Evolutionary conservation across 345 rosid genomes (phyloP).

Genomic region (Lepidium africanum): DNA sequence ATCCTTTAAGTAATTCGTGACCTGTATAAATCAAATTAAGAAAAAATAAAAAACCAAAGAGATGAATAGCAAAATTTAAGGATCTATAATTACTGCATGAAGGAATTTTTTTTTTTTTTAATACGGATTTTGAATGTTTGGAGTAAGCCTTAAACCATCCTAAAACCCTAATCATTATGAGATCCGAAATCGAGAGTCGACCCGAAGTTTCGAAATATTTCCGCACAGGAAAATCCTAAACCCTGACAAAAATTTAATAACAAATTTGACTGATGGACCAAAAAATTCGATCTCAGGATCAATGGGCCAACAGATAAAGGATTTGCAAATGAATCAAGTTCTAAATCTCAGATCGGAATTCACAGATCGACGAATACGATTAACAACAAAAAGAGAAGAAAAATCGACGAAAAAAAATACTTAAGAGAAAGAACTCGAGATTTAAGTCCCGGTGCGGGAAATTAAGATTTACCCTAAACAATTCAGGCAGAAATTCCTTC

Average conservation of each 20-base stretch:
- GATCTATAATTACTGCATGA: too few species aligned
- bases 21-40: slow-evolving; percentile 7
- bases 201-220: neutral
- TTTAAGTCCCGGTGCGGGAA: neutral
- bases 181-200: slow-evolving; percentile 11
- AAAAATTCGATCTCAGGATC: neutral
- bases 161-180: slow-evolving; percentile 17
- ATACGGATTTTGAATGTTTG: neutral
- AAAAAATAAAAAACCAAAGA: too few species aligned
- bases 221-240: slow-evolving; percentile 14
- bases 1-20: neutral
- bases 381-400: neutral
- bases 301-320: neutral
- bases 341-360: slow-evolving; percentile 21
- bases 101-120: too few species aligned
- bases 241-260: neutral
- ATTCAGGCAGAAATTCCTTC: neutral
- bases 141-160: slow-evolving; percentile 16
- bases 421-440: neutral
- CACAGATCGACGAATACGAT: slow-evolving; percentile 5
- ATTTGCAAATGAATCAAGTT: neutral
- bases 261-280: neutral
- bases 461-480: neutral
- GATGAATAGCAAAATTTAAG: too few species aligned
- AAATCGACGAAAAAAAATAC: neutral